These are phyloP conservation scores for Speleostelium caveatum DNA, from an alignment of 78 protist genomes.

Conservation along the genomic window DNA sequence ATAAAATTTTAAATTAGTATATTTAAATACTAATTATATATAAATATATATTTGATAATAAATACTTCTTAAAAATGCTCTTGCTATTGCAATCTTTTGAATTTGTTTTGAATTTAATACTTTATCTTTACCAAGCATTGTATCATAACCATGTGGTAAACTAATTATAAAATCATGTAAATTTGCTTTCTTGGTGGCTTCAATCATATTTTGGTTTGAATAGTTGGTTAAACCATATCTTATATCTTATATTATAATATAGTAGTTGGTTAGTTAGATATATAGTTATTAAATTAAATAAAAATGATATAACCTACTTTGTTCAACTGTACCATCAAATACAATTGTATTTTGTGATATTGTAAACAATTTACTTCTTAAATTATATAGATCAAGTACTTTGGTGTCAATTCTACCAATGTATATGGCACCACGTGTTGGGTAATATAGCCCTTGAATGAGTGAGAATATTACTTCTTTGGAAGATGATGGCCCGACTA, in stretches of 20 bases:
- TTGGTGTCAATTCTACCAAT: conserved; percentile 50
- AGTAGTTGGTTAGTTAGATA: no score
- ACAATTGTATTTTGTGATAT: conserved; percentile 18
- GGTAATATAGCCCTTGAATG: conserved; percentile 62
- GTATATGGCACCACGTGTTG: conserved; percentile 38
- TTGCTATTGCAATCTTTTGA: conserved; percentile 67
- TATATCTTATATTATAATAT: conserved; percentile 19
- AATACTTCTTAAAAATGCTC: conserved; percentile 60
- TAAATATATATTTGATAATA: neutral
- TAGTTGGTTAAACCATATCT: conserved; percentile 54
- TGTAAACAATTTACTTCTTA: conserved; percentile 18
- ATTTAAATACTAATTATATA: neutral
- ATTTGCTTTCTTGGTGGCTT: conserved; percentile 91
- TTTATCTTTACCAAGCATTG: conserved; percentile 83
- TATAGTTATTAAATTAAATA: neutral
- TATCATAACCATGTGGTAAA: conserved; percentile 88
- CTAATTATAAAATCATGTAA: conserved; percentile 91
- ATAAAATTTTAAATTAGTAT: neutral
- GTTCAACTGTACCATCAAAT: conserved; percentile 69
- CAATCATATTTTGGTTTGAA: conserved; percentile 62
- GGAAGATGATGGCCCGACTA: conserved; percentile 55
- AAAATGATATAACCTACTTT: conserved; percentile 11
- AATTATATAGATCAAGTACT: conserved; percentile 27
- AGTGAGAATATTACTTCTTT: conserved; percentile 44
- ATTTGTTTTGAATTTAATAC: neutral